Conservation (phyloP, 495 filamentous ascomycete genomes). For the Talaromyces liani region DNA sequence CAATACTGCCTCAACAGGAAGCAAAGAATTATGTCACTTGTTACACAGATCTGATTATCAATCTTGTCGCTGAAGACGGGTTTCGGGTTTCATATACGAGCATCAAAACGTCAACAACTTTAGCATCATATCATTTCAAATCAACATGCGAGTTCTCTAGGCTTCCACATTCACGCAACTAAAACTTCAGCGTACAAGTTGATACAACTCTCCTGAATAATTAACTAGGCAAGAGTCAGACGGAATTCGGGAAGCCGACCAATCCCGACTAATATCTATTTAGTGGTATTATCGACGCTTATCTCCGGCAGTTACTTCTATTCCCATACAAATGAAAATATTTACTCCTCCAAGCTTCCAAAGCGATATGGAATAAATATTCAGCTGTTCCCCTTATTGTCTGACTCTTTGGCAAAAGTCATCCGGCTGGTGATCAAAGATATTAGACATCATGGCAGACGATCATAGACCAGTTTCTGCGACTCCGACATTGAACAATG, state of each 20-base stretch:
- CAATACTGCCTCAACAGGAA: neutral
- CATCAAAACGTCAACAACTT: neutral
- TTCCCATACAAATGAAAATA: neutral
- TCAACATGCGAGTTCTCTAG: neutral
- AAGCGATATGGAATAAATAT: neutral
- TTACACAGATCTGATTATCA: neutral
- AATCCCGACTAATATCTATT: neutral
- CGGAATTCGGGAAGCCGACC: neutral
- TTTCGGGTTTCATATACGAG: neutral
- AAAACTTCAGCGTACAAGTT: neutral
- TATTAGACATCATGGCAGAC: neutral
- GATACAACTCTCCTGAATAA: neutral
- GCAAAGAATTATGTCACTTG: neutral
- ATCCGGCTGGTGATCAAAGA: neutral
- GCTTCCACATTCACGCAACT: neutral
- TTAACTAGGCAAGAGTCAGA: neutral
- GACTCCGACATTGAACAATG: neutral
- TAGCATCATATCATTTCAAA: neutral
- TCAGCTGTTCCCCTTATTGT: neutral
- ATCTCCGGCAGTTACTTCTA: neutral
- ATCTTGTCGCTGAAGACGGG: neutral
- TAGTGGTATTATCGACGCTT: neutral
- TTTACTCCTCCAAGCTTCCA: neutral
- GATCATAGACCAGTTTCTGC: neutral
- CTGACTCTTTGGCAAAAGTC: neutral